phyloP scores from a whole-genome alignment of 768 basidiomycete species.

The Tricholomella constricta region DNA sequence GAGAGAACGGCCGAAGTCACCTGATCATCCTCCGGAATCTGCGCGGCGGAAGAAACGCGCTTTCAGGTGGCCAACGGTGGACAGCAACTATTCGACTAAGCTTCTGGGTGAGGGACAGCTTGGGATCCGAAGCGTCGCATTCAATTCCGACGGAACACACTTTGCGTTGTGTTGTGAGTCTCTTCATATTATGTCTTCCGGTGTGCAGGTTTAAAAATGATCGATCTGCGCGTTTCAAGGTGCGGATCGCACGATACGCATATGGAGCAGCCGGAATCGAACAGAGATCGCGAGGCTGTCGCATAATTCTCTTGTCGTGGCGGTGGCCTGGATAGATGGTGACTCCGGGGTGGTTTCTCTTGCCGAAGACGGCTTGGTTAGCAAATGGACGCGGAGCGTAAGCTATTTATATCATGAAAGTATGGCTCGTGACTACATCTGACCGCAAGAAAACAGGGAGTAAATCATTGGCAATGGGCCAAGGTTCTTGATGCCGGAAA shows the following conservation, averaged over 20 bases:
- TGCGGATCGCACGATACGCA: constrained; percentile 59
- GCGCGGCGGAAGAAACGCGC: constrained; percentile 31
- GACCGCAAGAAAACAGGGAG: constrained; percentile 32
- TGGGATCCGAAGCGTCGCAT: constrained; percentile 48
- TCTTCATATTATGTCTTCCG: neutral
- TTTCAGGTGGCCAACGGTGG: constrained; percentile 51
- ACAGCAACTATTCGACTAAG: constrained; percentile 34
- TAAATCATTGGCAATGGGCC: constrained; percentile 57
- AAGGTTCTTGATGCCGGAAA: constrained; percentile 52
- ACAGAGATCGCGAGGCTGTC: constrained; percentile 58
- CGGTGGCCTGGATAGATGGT: constrained; percentile 60
- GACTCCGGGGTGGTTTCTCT: constrained; percentile 60
- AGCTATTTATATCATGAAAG: constrained; percentile 21
- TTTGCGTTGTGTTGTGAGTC: constrained; percentile 61
- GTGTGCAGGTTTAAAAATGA: too few relatives aligned
- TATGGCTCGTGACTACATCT: neutral
- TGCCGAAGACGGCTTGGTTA: constrained; percentile 56
- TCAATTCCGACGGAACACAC: constrained; percentile 54
- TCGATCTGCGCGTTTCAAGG: constrained; percentile 34
- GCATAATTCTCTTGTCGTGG: constrained; percentile 50
- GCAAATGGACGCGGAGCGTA: constrained; percentile 61
- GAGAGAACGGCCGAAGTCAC: constrained; percentile 32
- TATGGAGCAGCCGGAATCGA: constrained; percentile 54
- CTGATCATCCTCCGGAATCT: constrained; percentile 16
- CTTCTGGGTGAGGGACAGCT: constrained; percentile 51